Evolutionary conservation across 2,329 filamentous ascomycete species (phyloP).

Genomic region (Ophiostoma montium): DNA sequence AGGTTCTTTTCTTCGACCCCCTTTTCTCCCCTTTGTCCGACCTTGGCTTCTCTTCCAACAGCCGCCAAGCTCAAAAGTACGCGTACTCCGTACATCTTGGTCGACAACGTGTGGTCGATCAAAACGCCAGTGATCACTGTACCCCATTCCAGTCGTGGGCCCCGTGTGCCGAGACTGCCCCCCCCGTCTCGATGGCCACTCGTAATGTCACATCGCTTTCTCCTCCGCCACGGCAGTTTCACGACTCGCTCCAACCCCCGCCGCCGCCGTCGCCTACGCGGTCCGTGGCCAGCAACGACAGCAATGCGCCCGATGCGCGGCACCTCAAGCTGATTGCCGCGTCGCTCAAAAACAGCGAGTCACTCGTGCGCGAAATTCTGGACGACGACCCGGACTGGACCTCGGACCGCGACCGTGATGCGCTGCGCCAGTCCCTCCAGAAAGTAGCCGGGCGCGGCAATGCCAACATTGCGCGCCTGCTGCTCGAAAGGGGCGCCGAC

Average conservation of each 20-base stretch:
- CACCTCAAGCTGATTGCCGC: constrained; percentile 24
- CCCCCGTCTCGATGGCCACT: not conserved
- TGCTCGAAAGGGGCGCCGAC: constrained; percentile 26
- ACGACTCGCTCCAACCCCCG: not conserved
- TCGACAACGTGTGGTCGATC: too few species aligned
- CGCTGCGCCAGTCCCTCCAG: constrained; percentile 24
- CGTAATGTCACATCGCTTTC: too few species aligned
- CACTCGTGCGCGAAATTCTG: constrained; percentile 23
- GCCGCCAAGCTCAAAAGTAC: too few species aligned
- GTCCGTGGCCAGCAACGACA: constrained; percentile 20
- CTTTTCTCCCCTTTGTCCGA: too few species aligned
- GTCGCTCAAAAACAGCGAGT: constrained; percentile 24
- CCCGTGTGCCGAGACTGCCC: too few species aligned
- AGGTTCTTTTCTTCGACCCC: too few species aligned
- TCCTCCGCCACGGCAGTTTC: not conserved
- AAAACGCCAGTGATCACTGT: too few species aligned
- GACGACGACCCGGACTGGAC: constrained; percentile 22
- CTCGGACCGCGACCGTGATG: constrained; percentile 21
- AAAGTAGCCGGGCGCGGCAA: constrained; percentile 24
- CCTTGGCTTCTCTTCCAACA: too few species aligned
- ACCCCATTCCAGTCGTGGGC: too few species aligned
- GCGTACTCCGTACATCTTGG: too few species aligned
- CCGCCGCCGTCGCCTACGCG: not conserved
- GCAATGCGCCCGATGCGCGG: constrained; percentile 24
- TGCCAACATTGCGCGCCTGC: constrained; percentile 21